A percentile compares a stretch with the other conserved stretches of the same genome.
phyloP scores from a whole-genome alignment of 768 basidiomycete genomes.

The Trichaptum fuscoviolaceum region DNA sequence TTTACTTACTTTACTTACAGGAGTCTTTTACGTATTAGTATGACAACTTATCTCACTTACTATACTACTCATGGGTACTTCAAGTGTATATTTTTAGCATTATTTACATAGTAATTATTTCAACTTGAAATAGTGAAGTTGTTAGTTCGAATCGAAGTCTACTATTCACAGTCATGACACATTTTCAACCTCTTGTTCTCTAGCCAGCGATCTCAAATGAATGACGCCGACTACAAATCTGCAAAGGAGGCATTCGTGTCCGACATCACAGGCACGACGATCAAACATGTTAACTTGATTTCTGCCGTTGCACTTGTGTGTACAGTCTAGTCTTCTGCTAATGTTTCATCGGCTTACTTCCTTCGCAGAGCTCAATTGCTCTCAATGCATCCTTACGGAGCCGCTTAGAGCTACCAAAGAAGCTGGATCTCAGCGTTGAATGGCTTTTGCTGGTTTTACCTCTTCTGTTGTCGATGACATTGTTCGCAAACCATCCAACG shows the following conservation, averaged over 20 bases:
- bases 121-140: too few species aligned
- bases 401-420: slow-evolving; percentile 36
- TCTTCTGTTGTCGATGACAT: slow-evolving; percentile 75
- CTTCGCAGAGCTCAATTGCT: slow-evolving; percentile 60
- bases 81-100: too few species aligned
- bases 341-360: neutral
- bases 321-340: slow-evolving; percentile 11
- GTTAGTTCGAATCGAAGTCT: too few species aligned
- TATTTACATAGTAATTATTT: too few species aligned
- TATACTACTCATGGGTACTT: too few species aligned
- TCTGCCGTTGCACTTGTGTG: slow-evolving; percentile 62
- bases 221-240: slow-evolving; percentile 48
- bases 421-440: slow-evolving; percentile 42
- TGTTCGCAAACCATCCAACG: slow-evolving; percentile 56
- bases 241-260: slow-evolving; percentile 83
- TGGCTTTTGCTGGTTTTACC: slow-evolving; percentile 69
- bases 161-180: too few species aligned
- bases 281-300: slow-evolving; percentile 63
- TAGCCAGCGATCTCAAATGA: neutral
- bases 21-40: too few species aligned
- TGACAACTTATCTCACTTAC: too few species aligned
- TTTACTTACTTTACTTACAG: too few species aligned
- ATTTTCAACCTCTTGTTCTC: too few species aligned
- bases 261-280: slow-evolving; percentile 62
- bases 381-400: slow-evolving; percentile 59